These are phyloP conservation scores for Microglena sp. DNA, from an alignment of 139 green algal genomes.

Conservation along the genomic window DNA sequence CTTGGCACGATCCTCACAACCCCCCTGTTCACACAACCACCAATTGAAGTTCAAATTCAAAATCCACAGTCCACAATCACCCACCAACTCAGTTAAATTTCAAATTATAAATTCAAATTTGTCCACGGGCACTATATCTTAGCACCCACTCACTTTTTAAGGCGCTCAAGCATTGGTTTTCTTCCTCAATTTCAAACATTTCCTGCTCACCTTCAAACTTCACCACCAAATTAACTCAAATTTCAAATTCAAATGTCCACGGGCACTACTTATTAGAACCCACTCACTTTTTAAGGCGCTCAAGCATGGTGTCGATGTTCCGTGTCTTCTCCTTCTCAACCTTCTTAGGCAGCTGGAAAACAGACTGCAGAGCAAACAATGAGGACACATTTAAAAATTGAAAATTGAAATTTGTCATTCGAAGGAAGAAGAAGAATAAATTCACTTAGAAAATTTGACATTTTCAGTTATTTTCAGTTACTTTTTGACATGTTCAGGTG, in stretches of 20 bases:
- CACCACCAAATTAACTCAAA: too few species aligned
- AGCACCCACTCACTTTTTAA: slow-evolving; percentile 68
- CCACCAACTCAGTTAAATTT: too few species aligned
- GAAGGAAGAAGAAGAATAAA: too few species aligned
- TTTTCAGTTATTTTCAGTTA: too few species aligned
- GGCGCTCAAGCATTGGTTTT: slow-evolving; percentile 83
- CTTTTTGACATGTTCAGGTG: slow-evolving; percentile 78
- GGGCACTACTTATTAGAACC: too few species aligned
- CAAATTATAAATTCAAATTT: neutral
- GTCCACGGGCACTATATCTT: too few species aligned
- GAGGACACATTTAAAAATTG: neutral
- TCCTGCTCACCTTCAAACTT: too few species aligned
- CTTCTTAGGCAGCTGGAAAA: slow-evolving; percentile 43
- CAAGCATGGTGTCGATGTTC: slow-evolving; percentile 84
- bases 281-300: slow-evolving; percentile 74
- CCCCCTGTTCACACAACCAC: slow-evolving; percentile 79
- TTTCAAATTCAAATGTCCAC: neutral
- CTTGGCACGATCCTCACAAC: slow-evolving; percentile 29
- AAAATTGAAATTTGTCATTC: neutral
- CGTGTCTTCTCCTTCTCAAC: slow-evolving; percentile 52
- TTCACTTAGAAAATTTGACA: too few species aligned
- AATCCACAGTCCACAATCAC: too few species aligned
- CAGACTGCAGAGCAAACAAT: slow-evolving; percentile 18
- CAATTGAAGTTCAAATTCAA: too few species aligned
- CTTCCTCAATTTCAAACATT: too few species aligned